Evolutionary conservation across 352 stramenopile species (phyloP).

Genomic region (Elongisporangium prolatum): DNA sequence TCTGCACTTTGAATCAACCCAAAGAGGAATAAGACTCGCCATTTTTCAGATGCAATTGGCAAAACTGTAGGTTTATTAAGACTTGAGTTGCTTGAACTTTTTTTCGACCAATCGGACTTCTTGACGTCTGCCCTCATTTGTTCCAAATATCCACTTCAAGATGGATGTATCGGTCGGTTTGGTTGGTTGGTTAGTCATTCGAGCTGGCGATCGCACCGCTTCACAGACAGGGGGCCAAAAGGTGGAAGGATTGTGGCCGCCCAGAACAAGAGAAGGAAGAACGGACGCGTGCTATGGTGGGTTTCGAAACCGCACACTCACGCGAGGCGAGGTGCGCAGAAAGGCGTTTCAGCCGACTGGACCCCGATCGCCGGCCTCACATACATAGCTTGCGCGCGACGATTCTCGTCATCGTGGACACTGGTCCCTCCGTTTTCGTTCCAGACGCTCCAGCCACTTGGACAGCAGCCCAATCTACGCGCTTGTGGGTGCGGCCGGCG

Average conservation of each 20-base stretch:
- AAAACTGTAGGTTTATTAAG: not conserved
- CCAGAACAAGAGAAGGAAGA: not conserved
- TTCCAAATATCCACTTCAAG: not conserved
- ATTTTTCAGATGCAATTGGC: not conserved
- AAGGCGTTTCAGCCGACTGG: not conserved
- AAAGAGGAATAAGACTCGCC: not conserved
- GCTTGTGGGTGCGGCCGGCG: not conserved
- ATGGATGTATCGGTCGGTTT: not conserved
- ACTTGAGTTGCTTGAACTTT: not conserved
- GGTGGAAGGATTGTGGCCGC: not conserved
- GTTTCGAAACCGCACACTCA: conserved; percentile 5
- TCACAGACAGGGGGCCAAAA: not conserved
- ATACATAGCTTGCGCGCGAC: not conserved
- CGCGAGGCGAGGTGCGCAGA: not conserved
- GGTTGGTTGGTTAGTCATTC: not conserved
- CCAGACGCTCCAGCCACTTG: not conserved
- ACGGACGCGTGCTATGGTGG: not conserved
- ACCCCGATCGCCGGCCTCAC: not conserved
- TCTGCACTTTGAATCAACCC: not conserved
- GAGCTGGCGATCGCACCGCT: not conserved
- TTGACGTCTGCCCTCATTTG: not conserved
- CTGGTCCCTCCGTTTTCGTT: not conserved
- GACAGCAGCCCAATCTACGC: not conserved
- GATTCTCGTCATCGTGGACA: not conserved
- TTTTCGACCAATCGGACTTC: not conserved